Evolutionary conservation across 805 yeast species (phyloP), one percentile per base, ranked within the genome.

Genomic region (Lachancea waltii): DNA sequence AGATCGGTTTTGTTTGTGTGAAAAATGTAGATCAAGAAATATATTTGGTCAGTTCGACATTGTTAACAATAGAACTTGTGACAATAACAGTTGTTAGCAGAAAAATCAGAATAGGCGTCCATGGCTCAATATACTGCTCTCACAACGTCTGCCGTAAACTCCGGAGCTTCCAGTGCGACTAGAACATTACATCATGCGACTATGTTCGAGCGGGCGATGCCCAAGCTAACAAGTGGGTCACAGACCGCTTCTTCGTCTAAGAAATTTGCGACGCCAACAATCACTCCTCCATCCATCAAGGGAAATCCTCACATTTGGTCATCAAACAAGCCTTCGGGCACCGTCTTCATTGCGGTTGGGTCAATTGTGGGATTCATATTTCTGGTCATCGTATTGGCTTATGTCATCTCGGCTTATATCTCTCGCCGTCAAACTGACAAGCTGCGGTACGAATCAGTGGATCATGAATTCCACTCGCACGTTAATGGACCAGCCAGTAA

Each of bases 261-360:
- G 7, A 9, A 30, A 9, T 34, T 56, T 47, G 16, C 47, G 1
- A 49, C 58, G 0, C 68, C 69, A 2, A 53, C 59, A 1, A 63
- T 67, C 20, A 57, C 63, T 7, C 69, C 68, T 1, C 95, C 95
- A 0, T 64, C 79, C 1, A 68, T 74, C 28, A 49, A 48, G 13
- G 62, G 69, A 35, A 85, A 85, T 58, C 95, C 95, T 8, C 78
- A 71, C 50, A 67, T 85, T 71, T 69, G 16, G 87, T 84, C 41
- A 78, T 60, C 77, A 5, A 53, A 53, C 15, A 66, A 69, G 32
- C 85, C 87, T 1, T 69, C 74, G 33, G 95, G 95, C 1, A 81
- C 92, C 1, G 87, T 86, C 2, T 85, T 85, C 61, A 85, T 86
- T 36, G 81, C 84, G 0, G 81, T 85, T 30, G 95, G 94, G 1